Evolutionary conservation across 257 asterid species (phyloP), one percentile per base, ranked within the genome.

Genomic region (Rehmannia glutinosa): DNA sequence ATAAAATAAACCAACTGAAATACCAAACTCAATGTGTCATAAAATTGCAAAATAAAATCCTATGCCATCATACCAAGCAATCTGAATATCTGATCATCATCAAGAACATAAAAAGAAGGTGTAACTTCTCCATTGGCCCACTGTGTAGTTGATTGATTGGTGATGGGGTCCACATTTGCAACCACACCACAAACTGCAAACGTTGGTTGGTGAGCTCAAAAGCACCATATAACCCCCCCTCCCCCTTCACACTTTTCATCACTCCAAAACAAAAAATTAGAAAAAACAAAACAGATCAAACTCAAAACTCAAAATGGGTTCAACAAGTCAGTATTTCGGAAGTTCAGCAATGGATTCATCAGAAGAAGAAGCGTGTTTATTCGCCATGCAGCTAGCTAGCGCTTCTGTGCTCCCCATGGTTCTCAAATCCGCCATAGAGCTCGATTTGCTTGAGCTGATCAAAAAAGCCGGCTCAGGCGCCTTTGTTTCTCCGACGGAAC

Each of bases 361-460:
- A 5, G 85, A 82, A 13, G 88, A 80, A 25, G 83, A 82, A 39
- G 71, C 65, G 1, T 76, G 78, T 35, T 59, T 83, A 27, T 84
- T 78, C 35, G 88, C 96, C 25, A 81, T 89, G 95, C 87, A 81
- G 66, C 65, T 89, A 6, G 95, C 92, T 0, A 81, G 88, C 68
- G 87, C 89, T 4, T 87, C 96, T 0, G 85, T 89, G 1, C 87
- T 89, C 4, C 96, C 96, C 3, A 84, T 84, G 92, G 92, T 78
- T 0, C 74, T 89, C 1, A 89, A 81, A 68, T 70, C 88, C 67
- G 95, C 92, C n/a, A 38, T 89, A 3, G 92, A 89, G 59, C 91
- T 89, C 27, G 84, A 85, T 55, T 63, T 89, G 25, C 84, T 89
- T 1, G 95, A 89, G 66, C 77, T 83, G 1, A 84, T 89, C 23